Base-by-base conservation (phyloP, 352 stramenopile genomes). In the Phytophthora nicotianae region DNA sequence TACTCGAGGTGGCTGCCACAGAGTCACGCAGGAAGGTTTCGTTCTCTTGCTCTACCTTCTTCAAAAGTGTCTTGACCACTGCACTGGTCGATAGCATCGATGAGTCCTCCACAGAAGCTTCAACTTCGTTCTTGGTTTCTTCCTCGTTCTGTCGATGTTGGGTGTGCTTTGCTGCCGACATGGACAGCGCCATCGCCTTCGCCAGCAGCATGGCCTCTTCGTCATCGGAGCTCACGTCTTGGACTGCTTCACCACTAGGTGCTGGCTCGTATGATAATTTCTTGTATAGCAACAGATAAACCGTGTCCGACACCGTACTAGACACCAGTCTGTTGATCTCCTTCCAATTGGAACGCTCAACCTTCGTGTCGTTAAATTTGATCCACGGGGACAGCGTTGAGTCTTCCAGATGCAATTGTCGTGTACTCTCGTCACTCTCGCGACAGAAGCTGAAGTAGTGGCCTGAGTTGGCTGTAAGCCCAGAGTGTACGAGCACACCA, bases 381-480 rank as follows among this genome's bases (percentile, higher is more conserved):
- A 96, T 90, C 90, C 90, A 97, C 8, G 90, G 89, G 13, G 86
- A 80, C n/a, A 79, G 47, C 13, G 79, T 46, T 4, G 88, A 86
- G 59, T 97, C 90, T 35, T 93, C 75, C 4, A 93, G 47, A 50
- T 96, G 84, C 29, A 97, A 57, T 37, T 96, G 72, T 14, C 75
- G 62, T n/a, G 75, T 79, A 20, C 70, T 75, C 26, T 90, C 84
- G 24, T 91, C 75, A 51, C 79, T 94, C 48, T 93, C 79, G 0
- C 90, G 85, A 63, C 89, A 95, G 48, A 91, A 97, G 21, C 85
- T 93, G 63, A 95, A 97, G 59, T 97, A 97, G 57, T 97, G 90
- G 0, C 90, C 90, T 9, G 88, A 96, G 65, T 97, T 96, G 19
- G 89, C 88, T 0, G 85, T 94, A 33, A 95, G 60, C 8, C 90